These are phyloP conservation scores for Kluyveromyces nonfermentans DNA, from an alignment of 805 yeast species.

Conservation along the genomic window DNA sequence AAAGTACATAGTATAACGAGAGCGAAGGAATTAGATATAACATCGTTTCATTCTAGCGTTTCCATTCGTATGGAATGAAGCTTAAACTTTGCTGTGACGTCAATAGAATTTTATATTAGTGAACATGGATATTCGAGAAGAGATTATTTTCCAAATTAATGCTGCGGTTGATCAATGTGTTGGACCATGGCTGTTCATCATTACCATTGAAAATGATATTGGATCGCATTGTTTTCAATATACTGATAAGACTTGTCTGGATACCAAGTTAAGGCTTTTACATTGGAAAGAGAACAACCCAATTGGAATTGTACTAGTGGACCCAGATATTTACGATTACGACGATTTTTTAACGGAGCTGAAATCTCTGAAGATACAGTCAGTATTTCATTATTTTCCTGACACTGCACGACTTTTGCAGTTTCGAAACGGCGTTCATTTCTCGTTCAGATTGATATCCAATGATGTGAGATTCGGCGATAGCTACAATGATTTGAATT, in stretches of 20 bases:
- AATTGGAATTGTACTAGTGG: neutral
- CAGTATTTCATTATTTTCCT: constrained; percentile 1
- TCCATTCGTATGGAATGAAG: neutral
- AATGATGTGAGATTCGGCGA: neutral
- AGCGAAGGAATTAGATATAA: neutral
- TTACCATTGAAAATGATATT: neutral
- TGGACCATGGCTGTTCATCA: constrained; percentile 1
- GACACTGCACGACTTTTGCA: neutral
- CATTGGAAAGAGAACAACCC: neutral
- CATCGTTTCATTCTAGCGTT: neutral
- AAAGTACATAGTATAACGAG: too few species aligned
- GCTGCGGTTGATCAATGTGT: neutral
- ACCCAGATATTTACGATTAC: constrained; percentile 2
- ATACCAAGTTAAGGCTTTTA: neutral
- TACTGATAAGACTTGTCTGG: neutral
- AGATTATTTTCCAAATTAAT: neutral
- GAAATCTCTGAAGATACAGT: neutral
- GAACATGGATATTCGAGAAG: constrained; percentile 1
- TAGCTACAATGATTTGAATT: constrained; percentile 5
- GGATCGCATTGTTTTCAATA: neutral
- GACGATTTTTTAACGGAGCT: neutral
- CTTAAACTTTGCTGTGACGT: neutral
- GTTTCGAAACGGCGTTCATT: neutral
- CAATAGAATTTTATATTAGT: neutral
- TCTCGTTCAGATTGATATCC: neutral